phyloP scores from a whole-genome alignment of 2,329 filamentous ascomycete species.

The Phyllosticta ampelicida region DNA sequence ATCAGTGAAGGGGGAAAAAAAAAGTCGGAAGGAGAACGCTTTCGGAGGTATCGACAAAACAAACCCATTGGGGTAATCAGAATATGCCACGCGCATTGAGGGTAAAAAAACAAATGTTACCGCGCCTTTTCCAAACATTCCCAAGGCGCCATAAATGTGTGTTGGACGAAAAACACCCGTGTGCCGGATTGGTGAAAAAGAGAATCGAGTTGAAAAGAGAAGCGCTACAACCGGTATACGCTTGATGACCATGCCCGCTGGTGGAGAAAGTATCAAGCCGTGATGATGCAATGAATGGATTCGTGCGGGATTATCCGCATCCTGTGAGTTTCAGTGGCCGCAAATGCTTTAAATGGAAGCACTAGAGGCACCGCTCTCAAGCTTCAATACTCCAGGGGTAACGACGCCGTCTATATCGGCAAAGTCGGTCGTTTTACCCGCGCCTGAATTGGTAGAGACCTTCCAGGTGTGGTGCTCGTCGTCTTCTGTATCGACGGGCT shows the following conservation, averaged over 20 bases:
- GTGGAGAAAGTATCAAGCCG: background rate
- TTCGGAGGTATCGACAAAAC: background rate
- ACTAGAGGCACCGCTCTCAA: too few relatives aligned
- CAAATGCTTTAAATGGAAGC: too few relatives aligned
- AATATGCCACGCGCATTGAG: background rate
- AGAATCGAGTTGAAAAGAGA: background rate
- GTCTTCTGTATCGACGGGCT: slow-evolving; percentile 17
- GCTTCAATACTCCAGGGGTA: background rate
- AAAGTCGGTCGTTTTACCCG: background rate
- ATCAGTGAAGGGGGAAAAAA: background rate
- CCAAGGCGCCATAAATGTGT: background rate
- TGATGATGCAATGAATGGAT: background rate
- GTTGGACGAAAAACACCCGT: background rate
- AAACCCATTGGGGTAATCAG: background rate
- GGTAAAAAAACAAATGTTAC: background rate
- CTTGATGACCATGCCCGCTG: background rate
- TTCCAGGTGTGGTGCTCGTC: slow-evolving; percentile 17
- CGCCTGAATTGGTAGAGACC: background rate
- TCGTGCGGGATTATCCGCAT: background rate
- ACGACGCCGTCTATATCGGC: background rate
- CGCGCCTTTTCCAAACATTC: background rate
- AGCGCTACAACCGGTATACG: background rate
- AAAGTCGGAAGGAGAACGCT: background rate
- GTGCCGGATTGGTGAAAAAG: background rate
- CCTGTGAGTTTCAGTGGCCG: too few relatives aligned